Base-by-base conservation (phyloP, 2,329 filamentous ascomycete genomes). In the Xylaria sp. region DNA sequence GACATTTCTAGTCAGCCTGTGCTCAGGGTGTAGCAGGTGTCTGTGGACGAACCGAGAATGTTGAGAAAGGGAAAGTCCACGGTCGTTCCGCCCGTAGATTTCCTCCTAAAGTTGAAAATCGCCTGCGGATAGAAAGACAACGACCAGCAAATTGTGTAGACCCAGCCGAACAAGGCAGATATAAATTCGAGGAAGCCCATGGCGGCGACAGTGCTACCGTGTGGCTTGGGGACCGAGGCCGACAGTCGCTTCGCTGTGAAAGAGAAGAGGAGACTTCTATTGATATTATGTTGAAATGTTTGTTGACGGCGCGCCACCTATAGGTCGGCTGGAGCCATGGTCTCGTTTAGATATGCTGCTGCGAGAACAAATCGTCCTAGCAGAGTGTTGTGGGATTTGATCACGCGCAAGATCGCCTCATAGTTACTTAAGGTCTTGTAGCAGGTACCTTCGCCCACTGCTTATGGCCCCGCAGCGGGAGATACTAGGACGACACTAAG, bases 51-150 rank as follows among this genome's bases (percentile, higher is more conserved):
- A 86, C 85, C 87, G 4, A 89, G 71, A 25, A 80, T 77, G 76
- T 95, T 95, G 69, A 92, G 82, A 17, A 90, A 83, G 17, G 92
- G 92, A 72, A 96, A 97, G 75, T 97, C 93, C 67, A 96, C 89
- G 0, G 92, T 91, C 4, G 94, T 88, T 40, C 95, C 95, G 19
- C 86, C 84, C 4, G 93, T 97, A 8, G 91, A 90, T 59, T 86
- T 86, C 55, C 92, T 89, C 29, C 81, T 81, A 75, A 83, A 89
- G 81, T 97, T 98, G 65, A 92, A 84, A 63, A 96, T 78, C 6
- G 90, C 87, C 74, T 98, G 95, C 1, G 94, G 93, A 75, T 98
- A 98, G 79, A 97, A 98, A 15, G 92, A 96, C 15, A 89, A 79
- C 11, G 91, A 94, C 94, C 94, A 95, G 76, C 85, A 87, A 49